Evolutionary conservation across 2,329 filamentous ascomycete species (phyloP), one percentile per base, ranked within the genome.

Genomic region (Pseudophaeomoniella oleicola): DNA sequence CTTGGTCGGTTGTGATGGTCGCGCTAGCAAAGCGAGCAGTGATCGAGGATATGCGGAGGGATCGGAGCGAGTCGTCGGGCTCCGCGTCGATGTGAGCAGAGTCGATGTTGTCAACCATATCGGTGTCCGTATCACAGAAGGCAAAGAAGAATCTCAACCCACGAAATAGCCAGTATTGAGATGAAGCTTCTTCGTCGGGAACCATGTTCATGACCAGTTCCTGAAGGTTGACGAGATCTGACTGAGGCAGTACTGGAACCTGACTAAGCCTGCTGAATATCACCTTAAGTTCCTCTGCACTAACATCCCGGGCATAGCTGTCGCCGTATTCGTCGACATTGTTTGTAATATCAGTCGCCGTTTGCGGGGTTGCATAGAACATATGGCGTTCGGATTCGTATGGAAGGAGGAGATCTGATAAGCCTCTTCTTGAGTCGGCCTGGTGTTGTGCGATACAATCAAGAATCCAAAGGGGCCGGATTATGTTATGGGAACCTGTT

Each of bases 261-360:
- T 29, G 14, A 16, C 32, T 19, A 42, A 46, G 47, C 35, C 41
- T 39, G 11, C 38, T 33, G 42, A 48, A 46, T 27, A 39, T 40
- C 29, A 41, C 40, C 17, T 31, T 39, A 34, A 94, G 65, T 48
- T 88, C 81, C 2, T 74, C 67, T 0, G 71, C 47, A 1, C 64
- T 67, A 5, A 80, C 61, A 47, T 93, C 76, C 3, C 87, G 67
- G 1, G 76, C 71, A 56, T 83, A 96, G 50, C 85, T 87, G 53
- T 98, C 90, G 0, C 81, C 81, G 47, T 75, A 90, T 37, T 67
- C 62, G 53, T 98, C 90, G 2, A 80, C 67, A 44, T 80, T 82
- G 3, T 61, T 59, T 27, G 70, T 64, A 6, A 78, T 72, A 5
- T 65, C 62, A 4, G 62, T 62, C 30, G 60, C 57, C 37, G 76